A percentile compares a stretch with the other conserved stretches of the same genome.
These are phyloP conservation scores for Penicillium sp. DNA, from an alignment of 2,329 filamentous ascomycete species.

Conservation along the genomic window DNA sequence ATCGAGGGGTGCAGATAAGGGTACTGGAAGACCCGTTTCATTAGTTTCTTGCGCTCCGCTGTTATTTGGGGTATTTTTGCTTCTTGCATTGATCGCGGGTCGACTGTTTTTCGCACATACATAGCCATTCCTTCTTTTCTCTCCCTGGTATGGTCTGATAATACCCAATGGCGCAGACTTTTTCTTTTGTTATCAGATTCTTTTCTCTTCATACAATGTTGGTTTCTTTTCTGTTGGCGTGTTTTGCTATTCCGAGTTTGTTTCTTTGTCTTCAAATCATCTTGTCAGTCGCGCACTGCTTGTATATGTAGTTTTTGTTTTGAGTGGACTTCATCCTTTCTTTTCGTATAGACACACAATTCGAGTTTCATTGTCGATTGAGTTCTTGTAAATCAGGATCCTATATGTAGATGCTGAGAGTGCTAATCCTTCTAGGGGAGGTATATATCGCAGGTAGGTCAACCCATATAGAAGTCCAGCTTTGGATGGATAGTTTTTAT, in stretches of 20 bases:
- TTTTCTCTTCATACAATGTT: neutral
- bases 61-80: conserved; percentile 5
- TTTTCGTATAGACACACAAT: neutral
- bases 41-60: conserved; percentile 8
- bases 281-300: neutral
- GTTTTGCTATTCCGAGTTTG: neutral
- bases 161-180: conserved; percentile 24
- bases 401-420: neutral
- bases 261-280: conserved; percentile 3
- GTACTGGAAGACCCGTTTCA: conserved; percentile 9
- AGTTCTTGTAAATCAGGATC: neutral
- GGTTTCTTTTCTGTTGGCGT: neutral
- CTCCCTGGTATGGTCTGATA: conserved; percentile 17
- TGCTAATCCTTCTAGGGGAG: neutral
- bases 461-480: neutral
- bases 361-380: neutral
- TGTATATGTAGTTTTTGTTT: neutral
- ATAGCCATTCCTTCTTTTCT: conserved; percentile 21
- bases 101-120: conserved; percentile 27
- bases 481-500: neutral
- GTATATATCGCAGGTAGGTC: no score
- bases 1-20: conserved; percentile 1
- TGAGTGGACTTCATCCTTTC: neutral
- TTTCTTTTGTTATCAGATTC: conserved; percentile 8
- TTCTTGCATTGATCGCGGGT: conserved; percentile 31